Percentiles rank a stretch among this genome's conserved stretches.
Evolutionary conservation across 2,329 filamentous ascomycete genomes (phyloP).

Genomic region (Penicillium occitanis): DNA sequence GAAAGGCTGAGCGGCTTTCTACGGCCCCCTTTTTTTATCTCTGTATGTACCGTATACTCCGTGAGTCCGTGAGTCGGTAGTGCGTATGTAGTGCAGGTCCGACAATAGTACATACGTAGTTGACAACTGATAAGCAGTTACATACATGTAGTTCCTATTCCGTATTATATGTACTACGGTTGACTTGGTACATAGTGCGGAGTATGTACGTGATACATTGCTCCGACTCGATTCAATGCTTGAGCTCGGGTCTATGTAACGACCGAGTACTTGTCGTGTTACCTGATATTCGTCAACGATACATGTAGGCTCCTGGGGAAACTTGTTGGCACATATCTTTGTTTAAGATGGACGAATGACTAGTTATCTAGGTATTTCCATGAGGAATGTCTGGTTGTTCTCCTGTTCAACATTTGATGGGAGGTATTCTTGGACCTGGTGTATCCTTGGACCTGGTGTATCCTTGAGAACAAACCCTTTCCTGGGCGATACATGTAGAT

Average conservation of each 20-base stretch:
- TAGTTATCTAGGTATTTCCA: too few relatives aligned
- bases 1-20: not conserved
- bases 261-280: not conserved
- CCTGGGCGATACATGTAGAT: too few relatives aligned
- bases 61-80: not conserved
- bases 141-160: not conserved
- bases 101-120: not conserved
- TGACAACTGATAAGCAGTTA: not conserved
- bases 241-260: not conserved
- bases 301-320: too few relatives aligned
- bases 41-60: not conserved
- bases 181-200: not conserved
- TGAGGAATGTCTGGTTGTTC: not conserved
- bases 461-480: not conserved
- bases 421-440: not conserved
- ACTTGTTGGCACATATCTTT: not conserved
- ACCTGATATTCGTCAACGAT: not conserved
- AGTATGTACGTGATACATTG: not conserved
- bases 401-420: not conserved
- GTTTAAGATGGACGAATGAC: not conserved
- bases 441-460: not conserved
- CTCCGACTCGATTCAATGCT: not conserved
- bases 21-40: not conserved
- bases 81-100: not conserved
- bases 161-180: not conserved